Base-by-base conservation (phyloP, 2,329 filamentous ascomycete species). In the Mycocentrospora acerina region DNA sequence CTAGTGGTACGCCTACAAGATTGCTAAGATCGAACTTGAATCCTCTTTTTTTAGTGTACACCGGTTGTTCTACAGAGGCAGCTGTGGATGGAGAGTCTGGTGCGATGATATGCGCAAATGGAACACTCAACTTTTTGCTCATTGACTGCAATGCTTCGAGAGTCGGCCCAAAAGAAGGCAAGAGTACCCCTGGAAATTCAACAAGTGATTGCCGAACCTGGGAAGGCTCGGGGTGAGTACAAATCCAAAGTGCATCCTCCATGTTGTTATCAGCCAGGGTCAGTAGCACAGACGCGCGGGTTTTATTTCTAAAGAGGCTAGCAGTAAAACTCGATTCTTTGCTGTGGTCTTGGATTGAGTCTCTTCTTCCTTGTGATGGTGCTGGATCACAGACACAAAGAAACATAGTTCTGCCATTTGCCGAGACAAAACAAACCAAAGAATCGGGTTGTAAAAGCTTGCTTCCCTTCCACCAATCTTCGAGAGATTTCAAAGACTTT, bases 111-210 rank as follows among this genome's bases (percentile, higher is more conserved):
- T 50, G 26, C 4, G 41, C 34, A 17, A 53, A 51, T n/a, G 51
- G 48, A 19, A 55, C 5, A 13, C 46, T 34, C 3, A 16, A 7
- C 5, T 12, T 37, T 7, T 17, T 7, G 12, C 31, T 38, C 50
- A 55, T 51, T 3, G 19, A 14, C 18, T 56, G 42, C 8, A 58
- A 18, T 3, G 46, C 46, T 14, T 36, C 13, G 13, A 58, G 32
- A 7, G 46, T 55, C 2, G 43, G 48, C 15, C 42, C 28, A 16
- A 59, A 59, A 3, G 53, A 26, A 9, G 37, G 37, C 5, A 50
- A 25, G 1, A 59, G 39, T 9, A 57, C 32, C 4, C 37, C 33
- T 0, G 53, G 52, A 18, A 59, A 57, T 15, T 59, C 55, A 1
- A 58, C 19, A 3, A 55, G 33, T 10, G 25, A 22, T 22, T 22